A percentile compares a stretch with the other conserved stretches of the same genome.
Evolutionary conservation across 441 rosid species (phyloP).

Genomic region (Pelargonium australe): DNA sequence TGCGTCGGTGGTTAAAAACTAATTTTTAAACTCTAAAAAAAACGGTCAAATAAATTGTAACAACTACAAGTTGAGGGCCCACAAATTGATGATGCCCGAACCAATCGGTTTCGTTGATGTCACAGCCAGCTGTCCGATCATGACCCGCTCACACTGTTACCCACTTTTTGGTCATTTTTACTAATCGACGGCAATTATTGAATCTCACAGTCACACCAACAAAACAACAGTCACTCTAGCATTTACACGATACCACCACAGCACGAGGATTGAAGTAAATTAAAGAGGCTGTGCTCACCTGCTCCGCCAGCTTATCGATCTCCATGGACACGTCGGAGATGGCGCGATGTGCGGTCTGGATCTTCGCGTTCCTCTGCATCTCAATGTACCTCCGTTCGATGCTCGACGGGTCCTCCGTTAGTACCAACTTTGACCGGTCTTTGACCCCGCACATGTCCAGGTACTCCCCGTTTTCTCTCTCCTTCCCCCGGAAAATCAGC

Average conservation of each 20-base stretch:
- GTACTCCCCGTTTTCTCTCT: conserved; percentile 39
- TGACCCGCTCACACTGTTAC: conserved; percentile 8
- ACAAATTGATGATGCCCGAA: neutral
- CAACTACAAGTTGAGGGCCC: too few relatives aligned
- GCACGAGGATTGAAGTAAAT: too few relatives aligned
- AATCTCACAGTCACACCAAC: neutral
- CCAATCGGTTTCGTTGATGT: conserved; percentile 1
- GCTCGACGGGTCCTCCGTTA: conserved; percentile 48
- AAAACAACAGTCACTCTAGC: neutral
- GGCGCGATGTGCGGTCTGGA: conserved; percentile 36
- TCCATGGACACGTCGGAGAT: conserved; percentile 40
- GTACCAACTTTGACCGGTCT: conserved; percentile 42
- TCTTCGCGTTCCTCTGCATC: conserved; percentile 46
- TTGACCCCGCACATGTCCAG: conserved; percentile 47
- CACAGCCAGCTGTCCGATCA: conserved; percentile 25
- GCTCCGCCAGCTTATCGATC: conserved; percentile 44
- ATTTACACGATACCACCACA: neutral
- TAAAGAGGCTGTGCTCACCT: conserved; percentile 22
- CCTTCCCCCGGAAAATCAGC: conserved; percentile 42
- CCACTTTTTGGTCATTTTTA: conserved; percentile 6
- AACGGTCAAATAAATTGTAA: too few relatives aligned
- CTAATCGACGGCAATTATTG: neutral
- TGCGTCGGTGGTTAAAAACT: too few relatives aligned
- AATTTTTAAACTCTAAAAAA: too few relatives aligned
- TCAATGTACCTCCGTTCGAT: conserved; percentile 44